Evolutionary conservation across 257 asterid genomes (phyloP), one percentile per base, ranked within the genome.

Genomic region (Solanum gandarillasii): DNA sequence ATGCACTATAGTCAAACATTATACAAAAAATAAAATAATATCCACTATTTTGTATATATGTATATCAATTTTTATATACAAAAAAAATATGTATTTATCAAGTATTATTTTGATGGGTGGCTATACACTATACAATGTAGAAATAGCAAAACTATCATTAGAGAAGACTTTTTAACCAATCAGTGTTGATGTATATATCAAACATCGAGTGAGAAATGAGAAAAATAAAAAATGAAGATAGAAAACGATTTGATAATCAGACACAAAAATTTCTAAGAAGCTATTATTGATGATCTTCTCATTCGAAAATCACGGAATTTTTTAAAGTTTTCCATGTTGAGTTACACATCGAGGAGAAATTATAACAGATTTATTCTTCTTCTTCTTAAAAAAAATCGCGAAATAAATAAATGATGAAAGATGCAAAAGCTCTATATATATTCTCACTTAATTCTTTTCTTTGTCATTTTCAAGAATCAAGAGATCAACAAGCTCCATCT

Each of bases 401-500:
- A 81, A 67, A 68, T 68, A 65, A 65, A 84, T 23, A n/a, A 41
- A 75, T 20, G n/a, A 55, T 32, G 52, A 39, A 65, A 36, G 29
- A n/a, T 14, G 87, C 75, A 32, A 38, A 85, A 29, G 52, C 62
- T 52, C 23, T 35, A 10, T 35, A 74, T 35, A 74, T 60, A 85
- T 16, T 85, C 13, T 39, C 52, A 2, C 38, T 79, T 79, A 79
- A 25, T 7, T 4, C 1, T 41, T 12, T 32, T 10, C 39, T 5
- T 85, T 9, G 3, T 48, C 23, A 9, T 52, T 43, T 43, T 68
- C 23, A 5, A 70, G 68, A 29, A 81, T 29, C 0, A 9, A 3
- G 3, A 31, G 34, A 2, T 73, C 84, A 62, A 68, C 16, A 3
- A 86, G 36, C 39, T 81, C 91, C 90, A 92, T 6, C 5, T 90